A percentile compares a stretch with the other conserved stretches of the same genome.
Evolutionary conservation across 1,139 yeast genomes (phyloP).

Genomic region (Debaryomyces subglobosus): DNA sequence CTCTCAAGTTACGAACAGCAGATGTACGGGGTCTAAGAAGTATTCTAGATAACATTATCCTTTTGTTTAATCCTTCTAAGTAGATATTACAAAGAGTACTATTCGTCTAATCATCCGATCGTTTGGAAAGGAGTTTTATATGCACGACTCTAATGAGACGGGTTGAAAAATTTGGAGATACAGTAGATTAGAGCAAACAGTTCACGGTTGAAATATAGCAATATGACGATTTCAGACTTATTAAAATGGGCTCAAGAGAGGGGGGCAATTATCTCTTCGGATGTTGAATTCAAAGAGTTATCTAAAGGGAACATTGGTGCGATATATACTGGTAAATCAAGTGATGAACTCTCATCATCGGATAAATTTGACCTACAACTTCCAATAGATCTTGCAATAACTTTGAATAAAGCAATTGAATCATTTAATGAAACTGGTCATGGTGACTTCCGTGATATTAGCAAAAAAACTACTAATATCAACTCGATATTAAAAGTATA

Average conservation of each 20-base stretch:
- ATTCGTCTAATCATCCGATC: neutral
- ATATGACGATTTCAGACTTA: slow-evolving; percentile 18
- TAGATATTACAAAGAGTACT: neutral
- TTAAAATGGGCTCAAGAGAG: slow-evolving; percentile 53
- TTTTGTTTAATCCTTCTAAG: neutral
- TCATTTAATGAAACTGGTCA: slow-evolving; percentile 30
- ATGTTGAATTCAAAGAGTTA: slow-evolving; percentile 26
- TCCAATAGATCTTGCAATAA: slow-evolving; percentile 43
- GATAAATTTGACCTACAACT: slow-evolving; percentile 28
- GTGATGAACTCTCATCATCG: slow-evolving; percentile 8
- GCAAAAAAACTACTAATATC: slow-evolving; percentile 28
- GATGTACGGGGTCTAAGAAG: neutral
- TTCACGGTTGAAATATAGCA: slow-evolving; percentile 17
- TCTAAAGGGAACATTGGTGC: slow-evolving; percentile 44
- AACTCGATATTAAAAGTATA: slow-evolving; percentile 53
- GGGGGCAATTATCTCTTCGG: slow-evolving; percentile 46
- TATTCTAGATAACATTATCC: slow-evolving; percentile 3
- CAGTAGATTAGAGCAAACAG: neutral
- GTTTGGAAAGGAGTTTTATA: neutral
- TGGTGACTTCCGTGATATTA: slow-evolving; percentile 21
- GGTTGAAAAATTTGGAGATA: neutral
- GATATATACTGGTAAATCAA: slow-evolving; percentile 18
- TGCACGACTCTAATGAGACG: neutral
- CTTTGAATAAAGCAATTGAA: slow-evolving; percentile 45
- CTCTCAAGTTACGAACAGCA: neutral